These are phyloP conservation scores for Diaporthe vexans DNA, from an alignment of 2,329 filamentous ascomycete genomes.

Conservation along the genomic window DNA sequence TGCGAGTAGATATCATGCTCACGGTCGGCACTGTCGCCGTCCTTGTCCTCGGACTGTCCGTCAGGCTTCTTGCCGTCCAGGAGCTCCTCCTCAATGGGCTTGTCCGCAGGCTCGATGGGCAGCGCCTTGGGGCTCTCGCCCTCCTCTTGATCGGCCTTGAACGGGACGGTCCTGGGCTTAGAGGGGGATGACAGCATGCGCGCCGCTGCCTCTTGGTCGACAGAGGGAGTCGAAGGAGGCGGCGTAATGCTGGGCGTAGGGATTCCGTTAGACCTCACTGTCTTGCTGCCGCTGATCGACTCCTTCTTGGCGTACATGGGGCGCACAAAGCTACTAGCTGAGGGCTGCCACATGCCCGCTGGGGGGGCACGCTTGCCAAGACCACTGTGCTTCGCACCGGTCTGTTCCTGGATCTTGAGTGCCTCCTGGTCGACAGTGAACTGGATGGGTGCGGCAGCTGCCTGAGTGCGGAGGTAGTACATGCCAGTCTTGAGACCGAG, in stretches of 20 bases:
- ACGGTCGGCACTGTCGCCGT: conserved; percentile 78
- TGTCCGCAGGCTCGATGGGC: conserved; percentile 76
- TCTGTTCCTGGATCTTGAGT: conserved; percentile 87
- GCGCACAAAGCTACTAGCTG: conserved; percentile 74
- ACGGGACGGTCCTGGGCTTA: conserved; percentile 68
- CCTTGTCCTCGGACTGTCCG: conserved; percentile 79
- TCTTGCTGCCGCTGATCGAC: conserved; percentile 50
- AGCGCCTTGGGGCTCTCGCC: conserved; percentile 85
- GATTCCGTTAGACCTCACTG: conserved; percentile 69
- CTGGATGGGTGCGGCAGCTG: conserved; percentile 95
- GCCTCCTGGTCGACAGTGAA: conserved; percentile 99
- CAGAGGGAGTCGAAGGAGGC: conserved; percentile 59
- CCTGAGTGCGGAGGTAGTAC: conserved; percentile 99
- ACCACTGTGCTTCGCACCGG: conserved; percentile 73
- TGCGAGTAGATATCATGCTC: conserved; percentile 97
- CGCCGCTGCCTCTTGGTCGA: conserved; percentile 58
- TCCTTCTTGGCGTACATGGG: conserved; percentile 75
- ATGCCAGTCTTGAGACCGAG: conserved; percentile 99
- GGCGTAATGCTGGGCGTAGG: conserved; percentile 79
- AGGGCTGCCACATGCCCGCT: conserved; percentile 69
- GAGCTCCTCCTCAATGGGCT: conserved; percentile 75
- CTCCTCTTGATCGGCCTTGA: conserved; percentile 83
- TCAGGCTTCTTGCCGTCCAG: conserved; percentile 61
- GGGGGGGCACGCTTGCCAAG: conserved; percentile 79
- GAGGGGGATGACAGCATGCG: conserved; percentile 69